Evolutionary conservation across 2,329 filamentous ascomycete genomes (phyloP).

Genomic region (Clonostachys chloroleuca): DNA sequence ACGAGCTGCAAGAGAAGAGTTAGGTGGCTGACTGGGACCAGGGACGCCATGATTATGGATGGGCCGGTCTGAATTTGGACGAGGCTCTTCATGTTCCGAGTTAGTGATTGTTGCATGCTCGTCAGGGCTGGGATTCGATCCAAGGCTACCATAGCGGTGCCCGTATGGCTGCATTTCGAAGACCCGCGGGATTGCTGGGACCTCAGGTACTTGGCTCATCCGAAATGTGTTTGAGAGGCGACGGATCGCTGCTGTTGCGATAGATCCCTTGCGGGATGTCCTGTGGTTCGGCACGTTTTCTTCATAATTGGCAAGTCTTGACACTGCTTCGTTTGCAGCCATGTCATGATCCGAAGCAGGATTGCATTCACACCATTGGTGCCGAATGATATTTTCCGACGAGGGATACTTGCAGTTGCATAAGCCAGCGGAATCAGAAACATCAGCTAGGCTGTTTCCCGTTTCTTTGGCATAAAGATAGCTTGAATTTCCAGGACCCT

Average conservation of each 20-base stretch:
- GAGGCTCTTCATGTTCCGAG: neutral
- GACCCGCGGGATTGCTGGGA: neutral
- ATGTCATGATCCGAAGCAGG: neutral
- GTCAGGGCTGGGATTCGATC: constrained; percentile 9
- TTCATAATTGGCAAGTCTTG: too few relatives aligned
- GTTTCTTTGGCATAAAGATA: constrained; percentile 15
- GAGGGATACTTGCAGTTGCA: constrained; percentile 12
- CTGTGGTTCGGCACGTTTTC: neutral
- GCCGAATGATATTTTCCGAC: constrained; percentile 17
- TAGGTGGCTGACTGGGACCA: constrained; percentile 11
- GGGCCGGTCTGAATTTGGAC: constrained; percentile 13
- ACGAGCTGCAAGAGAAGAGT: constrained; percentile 14
- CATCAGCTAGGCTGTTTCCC: constrained; percentile 36
- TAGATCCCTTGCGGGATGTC: constrained; percentile 1
- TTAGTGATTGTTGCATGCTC: neutral
- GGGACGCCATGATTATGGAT: constrained; percentile 13
- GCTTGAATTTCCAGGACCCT: constrained; percentile 5
- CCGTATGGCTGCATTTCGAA: constrained; percentile 14
- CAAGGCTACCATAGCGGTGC: constrained; percentile 22
- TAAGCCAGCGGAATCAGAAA: constrained; percentile 25
- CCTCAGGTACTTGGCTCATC: neutral
- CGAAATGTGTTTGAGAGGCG: constrained; percentile 18
- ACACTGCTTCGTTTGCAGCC: too few relatives aligned
- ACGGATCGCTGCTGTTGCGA: constrained; percentile 13
- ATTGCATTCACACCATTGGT: constrained; percentile 6